These are phyloP conservation scores for Aristolochia fimbriata DNA, from an alignment of 164 flowering plant species.

Conservation along the genomic window DNA sequence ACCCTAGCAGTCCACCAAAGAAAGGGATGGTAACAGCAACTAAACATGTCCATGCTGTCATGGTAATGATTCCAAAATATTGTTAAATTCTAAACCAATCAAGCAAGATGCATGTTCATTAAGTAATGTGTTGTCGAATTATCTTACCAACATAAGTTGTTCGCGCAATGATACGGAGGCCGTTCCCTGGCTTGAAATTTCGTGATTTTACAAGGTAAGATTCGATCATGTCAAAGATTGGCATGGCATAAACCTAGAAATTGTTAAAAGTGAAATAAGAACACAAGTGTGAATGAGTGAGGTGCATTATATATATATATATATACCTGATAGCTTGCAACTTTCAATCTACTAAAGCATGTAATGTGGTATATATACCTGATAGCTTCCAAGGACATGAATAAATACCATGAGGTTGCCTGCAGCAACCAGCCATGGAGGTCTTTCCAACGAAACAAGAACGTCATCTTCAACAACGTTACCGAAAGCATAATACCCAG, in stretches of 20 bases:
- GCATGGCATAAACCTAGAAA: slow-evolving; percentile 26
- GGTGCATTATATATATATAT: background rate
- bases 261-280: background rate
- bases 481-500: slow-evolving; percentile 25
- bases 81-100: no score
- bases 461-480: slow-evolving; percentile 23
- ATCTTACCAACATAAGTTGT: slow-evolving; percentile 23
- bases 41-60: slow-evolving; percentile 14
- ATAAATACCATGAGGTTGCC: slow-evolving; percentile 28
- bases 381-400: slow-evolving; percentile 35
- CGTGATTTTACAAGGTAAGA: slow-evolving; percentile 12
- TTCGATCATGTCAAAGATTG: slow-evolving; percentile 27
- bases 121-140: no score
- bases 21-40: slow-evolving; percentile 25
- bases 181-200: slow-evolving; percentile 12
- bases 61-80: no score
- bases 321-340: no score
- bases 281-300: background rate
- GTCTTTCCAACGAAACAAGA: slow-evolving; percentile 24
- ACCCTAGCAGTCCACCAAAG: slow-evolving; percentile 31
- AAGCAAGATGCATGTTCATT: no score
- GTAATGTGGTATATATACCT: slow-evolving; percentile 10
- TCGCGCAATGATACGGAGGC: slow-evolving; percentile 19
- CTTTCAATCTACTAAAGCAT: background rate
- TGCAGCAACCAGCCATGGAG: slow-evolving; percentile 25